Evolutionary conservation across 2,329 filamentous ascomycete genomes (phyloP).

Genomic region (Fusarium dlaminii): DNA sequence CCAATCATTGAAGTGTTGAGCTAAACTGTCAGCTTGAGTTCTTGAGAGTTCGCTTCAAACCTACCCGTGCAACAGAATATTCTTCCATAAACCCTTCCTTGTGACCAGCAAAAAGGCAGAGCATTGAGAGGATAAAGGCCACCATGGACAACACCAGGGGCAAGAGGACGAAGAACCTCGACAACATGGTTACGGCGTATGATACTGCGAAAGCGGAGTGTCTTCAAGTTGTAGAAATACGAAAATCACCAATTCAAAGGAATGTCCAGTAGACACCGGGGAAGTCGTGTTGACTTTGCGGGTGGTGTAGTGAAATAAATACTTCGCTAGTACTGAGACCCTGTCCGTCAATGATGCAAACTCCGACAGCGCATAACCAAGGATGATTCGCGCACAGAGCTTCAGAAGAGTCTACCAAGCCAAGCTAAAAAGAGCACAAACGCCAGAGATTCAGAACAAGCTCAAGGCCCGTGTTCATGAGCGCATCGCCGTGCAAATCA

Average conservation of each 20-base stretch:
- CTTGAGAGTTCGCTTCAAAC: background rate
- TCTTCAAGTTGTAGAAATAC: background rate
- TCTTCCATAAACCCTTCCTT: constrained; percentile 56
- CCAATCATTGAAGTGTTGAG: constrained; percentile 53
- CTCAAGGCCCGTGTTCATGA: constrained; percentile 19
- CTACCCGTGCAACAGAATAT: constrained; percentile 53
- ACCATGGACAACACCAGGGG: constrained; percentile 51
- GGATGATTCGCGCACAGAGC: constrained; percentile 20
- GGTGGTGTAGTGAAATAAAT: constrained; percentile 27
- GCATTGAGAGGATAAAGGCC: constrained; percentile 51
- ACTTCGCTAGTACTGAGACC: constrained; percentile 4
- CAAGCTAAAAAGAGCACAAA: constrained; percentile 2
- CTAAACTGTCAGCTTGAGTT: constrained; percentile 33
- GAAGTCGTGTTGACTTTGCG: background rate
- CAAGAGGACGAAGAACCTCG: constrained; percentile 46
- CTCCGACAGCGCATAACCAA: constrained; percentile 1
- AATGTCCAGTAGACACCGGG: constrained; percentile 8
- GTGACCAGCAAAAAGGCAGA: constrained; percentile 54
- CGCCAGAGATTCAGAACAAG: constrained; percentile 22
- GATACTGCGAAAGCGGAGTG: background rate
- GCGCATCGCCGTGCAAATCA: constrained; percentile 39
- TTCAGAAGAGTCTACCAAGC: background rate
- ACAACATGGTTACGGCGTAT: constrained; percentile 31
- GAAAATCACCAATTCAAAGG: constrained; percentile 8
- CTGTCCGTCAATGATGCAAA: constrained; percentile 27